Conservation (phyloP, 257 asterid genomes). For the Solanum sejunctum region DNA sequence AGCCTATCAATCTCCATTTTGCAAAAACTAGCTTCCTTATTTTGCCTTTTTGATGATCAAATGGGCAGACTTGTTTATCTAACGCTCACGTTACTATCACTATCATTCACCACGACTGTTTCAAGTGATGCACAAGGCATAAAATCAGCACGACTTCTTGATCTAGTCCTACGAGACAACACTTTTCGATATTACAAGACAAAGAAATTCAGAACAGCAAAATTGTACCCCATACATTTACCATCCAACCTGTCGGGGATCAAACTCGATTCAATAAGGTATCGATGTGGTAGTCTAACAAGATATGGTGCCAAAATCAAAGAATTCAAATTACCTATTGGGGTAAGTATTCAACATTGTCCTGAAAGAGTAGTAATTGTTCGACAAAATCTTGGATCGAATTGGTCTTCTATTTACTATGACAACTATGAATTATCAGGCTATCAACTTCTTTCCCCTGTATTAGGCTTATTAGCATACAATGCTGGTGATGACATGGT, state of each 20-base stretch:
- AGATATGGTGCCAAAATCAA: constrained; percentile 57
- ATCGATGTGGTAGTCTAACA: constrained; percentile 73
- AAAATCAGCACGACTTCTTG: constrained; percentile 59
- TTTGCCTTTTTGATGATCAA: constrained; percentile 15
- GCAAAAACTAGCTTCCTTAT: background rate
- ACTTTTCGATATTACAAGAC: constrained; percentile 41
- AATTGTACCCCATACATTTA: constrained; percentile 28
- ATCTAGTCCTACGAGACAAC: constrained; percentile 55
- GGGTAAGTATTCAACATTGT: constrained; percentile 40
- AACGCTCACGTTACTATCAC: constrained; percentile 20
- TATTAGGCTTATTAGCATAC: constrained; percentile 55
- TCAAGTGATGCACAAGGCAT: constrained; percentile 26
- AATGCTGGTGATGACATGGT: constrained; percentile 12
- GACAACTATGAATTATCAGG: constrained; percentile 52
- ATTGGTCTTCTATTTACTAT: constrained; percentile 61
- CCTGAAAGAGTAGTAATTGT: constrained; percentile 42
- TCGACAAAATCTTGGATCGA: constrained; percentile 47
- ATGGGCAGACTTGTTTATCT: constrained; percentile 30
- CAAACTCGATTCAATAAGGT: constrained; percentile 30
- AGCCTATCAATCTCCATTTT: background rate
- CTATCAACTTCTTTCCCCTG: constrained; percentile 56
- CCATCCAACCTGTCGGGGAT: constrained; percentile 67
- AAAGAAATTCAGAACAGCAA: constrained; percentile 40
- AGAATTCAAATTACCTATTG: constrained; percentile 37
- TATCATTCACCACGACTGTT: constrained; percentile 11